Evolutionary conservation across 345 rosid genomes (phyloP), one percentile per base, ranked within the genome.

Genomic region (Pelargonium nanum): DNA sequence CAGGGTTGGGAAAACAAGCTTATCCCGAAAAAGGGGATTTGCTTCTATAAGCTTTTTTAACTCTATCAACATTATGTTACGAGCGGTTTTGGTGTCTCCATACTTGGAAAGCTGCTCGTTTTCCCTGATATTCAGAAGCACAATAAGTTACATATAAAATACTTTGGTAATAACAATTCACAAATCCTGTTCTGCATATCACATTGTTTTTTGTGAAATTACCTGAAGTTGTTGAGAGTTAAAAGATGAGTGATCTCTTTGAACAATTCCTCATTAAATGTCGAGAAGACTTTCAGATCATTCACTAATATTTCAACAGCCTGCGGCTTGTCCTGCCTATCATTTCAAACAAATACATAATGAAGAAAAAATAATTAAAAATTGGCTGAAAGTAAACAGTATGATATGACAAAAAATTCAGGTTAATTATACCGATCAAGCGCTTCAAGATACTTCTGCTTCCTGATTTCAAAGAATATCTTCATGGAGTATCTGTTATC

Each of bases 371-470:
- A 0, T 22, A 1, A 17, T 24, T 24, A 22, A n/a, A 20, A 24
- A 55, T 0, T 12, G 64, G 9, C 1, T 4, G 21, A 61, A 61
- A 61, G 19, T 21, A 6, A 24, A 61, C 21, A 22, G 12, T 17
- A 19, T 7, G 22, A 53, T 7, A 53, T 3, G 6, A 54, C 65
- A 24, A 45, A 48, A 12, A 61, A 17, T 56, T 21, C 9, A 1
- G 53, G 44, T 52, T 62, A n/a, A n/a, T n/a, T n/a, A 58, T 72
- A 85, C 96, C 83, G 72, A 73, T 88, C 96, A 58, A 88, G 85
- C 6, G 96, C 96, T 74, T 88, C 96, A 22, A 88, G 86, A 78
- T 88, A 88, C 77, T 88, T 88, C 60, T 88, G 96, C 83, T 88
- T 85, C 79, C 92, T 81, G 63, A 88, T 85, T 73, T 88, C 96